Conservation (phyloP, 371 early-diverging fungal genomes). For the Mucor saturninus region DNA sequence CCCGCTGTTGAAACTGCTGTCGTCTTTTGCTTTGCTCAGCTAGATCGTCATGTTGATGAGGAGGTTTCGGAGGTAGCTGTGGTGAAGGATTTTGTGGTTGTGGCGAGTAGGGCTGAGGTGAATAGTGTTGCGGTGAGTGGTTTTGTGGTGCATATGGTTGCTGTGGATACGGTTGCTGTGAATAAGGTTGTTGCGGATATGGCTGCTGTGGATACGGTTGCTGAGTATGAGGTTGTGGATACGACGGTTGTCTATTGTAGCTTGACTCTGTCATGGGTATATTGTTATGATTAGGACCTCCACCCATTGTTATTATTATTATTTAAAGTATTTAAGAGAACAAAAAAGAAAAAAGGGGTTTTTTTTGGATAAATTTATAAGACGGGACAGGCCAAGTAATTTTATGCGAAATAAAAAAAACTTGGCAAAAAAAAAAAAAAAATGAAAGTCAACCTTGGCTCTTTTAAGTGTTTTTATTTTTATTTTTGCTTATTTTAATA, state of each 20-base stretch:
- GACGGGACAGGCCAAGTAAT: slow-evolving; percentile 7
- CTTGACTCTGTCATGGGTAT: background rate
- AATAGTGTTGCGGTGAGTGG: background rate
- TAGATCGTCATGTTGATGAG: too few relatives aligned
- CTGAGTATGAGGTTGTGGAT: too few relatives aligned
- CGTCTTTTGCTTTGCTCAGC: slow-evolving; percentile 1
- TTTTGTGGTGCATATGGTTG: background rate
- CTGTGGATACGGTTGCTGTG: background rate
- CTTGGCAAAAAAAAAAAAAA: slow-evolving; percentile 1
- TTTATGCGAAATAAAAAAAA: slow-evolving; percentile 5
- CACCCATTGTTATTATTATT: slow-evolving; percentile 14
- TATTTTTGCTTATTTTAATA: slow-evolving; percentile 26
- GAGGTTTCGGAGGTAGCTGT: too few relatives aligned
- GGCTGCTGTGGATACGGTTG: background rate
- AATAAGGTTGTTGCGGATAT: background rate
- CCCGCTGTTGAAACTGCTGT: slow-evolving; percentile 7
- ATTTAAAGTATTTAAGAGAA: background rate
- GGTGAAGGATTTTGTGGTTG: too few relatives aligned
- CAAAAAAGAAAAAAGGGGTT: slow-evolving; percentile 1
- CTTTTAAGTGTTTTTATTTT: slow-evolving; percentile 2
- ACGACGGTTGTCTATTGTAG: background rate
- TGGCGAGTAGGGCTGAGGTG: too few relatives aligned
- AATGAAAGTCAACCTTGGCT: background rate
- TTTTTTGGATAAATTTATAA: too few relatives aligned
- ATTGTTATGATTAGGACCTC: slow-evolving; percentile 13